These are phyloP conservation scores for Stentor roeselii DNA, from an alignment of 73 alveolate species.

Conservation along the genomic window DNA sequence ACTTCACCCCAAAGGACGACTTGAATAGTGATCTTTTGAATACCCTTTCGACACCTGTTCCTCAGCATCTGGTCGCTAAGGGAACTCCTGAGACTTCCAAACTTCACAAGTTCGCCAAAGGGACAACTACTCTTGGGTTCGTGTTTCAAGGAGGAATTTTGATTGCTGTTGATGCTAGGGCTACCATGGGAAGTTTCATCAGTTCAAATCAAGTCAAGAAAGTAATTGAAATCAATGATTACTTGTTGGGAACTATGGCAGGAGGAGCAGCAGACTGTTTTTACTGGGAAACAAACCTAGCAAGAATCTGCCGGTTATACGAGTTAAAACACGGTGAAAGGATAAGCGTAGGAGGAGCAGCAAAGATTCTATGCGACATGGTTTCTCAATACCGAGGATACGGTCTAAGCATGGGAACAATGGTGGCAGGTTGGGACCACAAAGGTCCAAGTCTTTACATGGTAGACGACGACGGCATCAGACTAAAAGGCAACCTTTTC, in stretches of 20 bases:
- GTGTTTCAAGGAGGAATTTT: conserved; percentile 94
- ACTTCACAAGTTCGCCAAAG: conserved; percentile 85
- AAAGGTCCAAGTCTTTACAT: conserved; percentile 91
- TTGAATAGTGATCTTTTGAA: conserved; percentile 36
- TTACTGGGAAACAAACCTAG: conserved; percentile 96
- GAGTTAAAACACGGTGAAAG: conserved; percentile 89
- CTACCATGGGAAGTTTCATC: conserved; percentile 98
- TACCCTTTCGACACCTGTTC: conserved; percentile 18
- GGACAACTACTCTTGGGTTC: conserved; percentile 95
- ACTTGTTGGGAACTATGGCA: conserved; percentile 99
- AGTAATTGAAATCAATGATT: conserved; percentile 96
- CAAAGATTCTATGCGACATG: conserved; percentile 21
- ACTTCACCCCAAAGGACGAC: conserved; percentile 48
- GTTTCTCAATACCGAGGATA: conserved; percentile 70
- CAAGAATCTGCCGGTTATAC: conserved; percentile 92
- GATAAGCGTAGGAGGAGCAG: conserved; percentile 17
- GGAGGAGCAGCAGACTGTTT: conserved; percentile 99
- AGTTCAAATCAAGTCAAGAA: conserved; percentile 90
- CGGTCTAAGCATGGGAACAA: conserved; percentile 99
- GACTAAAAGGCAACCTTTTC: conserved; percentile 95
- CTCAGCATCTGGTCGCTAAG: conserved; percentile 32
- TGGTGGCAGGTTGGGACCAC: conserved; percentile 98
- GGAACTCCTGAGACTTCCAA: conserved; percentile 54
- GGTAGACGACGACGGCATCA: conserved; percentile 96
- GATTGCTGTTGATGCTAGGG: conserved; percentile 99